A percentile compares a stretch with the other conserved stretches of the same genome.
Conservation (phyloP, 768 basidiomycete species). For the Kwoniella shandongensis region DNA sequence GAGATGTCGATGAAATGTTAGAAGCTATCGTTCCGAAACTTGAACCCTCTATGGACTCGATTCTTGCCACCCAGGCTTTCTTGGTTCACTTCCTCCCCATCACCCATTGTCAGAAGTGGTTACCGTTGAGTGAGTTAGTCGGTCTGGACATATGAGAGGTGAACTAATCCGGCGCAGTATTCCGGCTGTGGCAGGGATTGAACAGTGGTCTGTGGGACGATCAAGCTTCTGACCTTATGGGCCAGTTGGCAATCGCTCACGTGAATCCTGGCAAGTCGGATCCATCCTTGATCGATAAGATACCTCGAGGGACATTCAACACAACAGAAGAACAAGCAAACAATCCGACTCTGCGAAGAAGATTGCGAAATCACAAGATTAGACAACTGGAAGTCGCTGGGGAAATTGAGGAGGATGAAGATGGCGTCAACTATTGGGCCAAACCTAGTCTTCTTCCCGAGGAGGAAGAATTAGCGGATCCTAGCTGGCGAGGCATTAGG, state of each 20-base stretch:
- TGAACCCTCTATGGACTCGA: conserved; percentile 60
- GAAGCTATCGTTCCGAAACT: conserved; percentile 71
- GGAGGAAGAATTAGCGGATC: conserved; percentile 31
- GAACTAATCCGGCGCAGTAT: conserved; percentile 54
- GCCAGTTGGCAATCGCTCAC: conserved; percentile 75
- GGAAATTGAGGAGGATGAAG: conserved; percentile 38
- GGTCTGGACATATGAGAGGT: neutral
- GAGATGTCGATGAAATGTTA: conserved; percentile 82
- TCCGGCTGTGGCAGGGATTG: conserved; percentile 82
- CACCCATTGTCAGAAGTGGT: conserved; percentile 78
- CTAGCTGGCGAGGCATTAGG: conserved; percentile 48
- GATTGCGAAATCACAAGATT: conserved; percentile 28
- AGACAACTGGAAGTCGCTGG: conserved; percentile 40
- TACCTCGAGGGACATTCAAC: conserved; percentile 43
- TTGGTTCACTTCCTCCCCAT: conserved; percentile 81
- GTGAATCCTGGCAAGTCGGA: conserved; percentile 74
- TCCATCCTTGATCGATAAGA: conserved; percentile 64
- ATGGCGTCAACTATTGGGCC: conserved; percentile 41
- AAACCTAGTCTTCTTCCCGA: conserved; percentile 27
- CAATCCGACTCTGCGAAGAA: conserved; percentile 28
- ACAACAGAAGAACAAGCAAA: conserved; percentile 38
- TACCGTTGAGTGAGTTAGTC: conserved; percentile 61
- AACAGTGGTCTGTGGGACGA: conserved; percentile 89
- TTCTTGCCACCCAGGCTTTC: conserved; percentile 80
- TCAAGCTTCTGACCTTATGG: conserved; percentile 79